Evolutionary conservation across 2,329 filamentous ascomycete genomes (phyloP).

Genomic region (Didymella keratinophila): DNA sequence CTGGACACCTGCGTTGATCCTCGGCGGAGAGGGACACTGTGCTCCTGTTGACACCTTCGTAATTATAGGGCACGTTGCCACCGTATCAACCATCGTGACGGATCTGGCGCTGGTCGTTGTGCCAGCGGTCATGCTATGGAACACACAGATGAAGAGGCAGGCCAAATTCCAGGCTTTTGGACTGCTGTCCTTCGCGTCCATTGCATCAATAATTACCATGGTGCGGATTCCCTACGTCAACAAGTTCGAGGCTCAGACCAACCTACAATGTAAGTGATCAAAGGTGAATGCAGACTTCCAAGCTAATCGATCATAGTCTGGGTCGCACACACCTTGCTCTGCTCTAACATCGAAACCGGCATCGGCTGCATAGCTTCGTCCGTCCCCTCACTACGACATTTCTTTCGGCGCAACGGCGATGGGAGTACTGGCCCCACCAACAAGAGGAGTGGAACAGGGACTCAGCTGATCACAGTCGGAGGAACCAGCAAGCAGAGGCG

Average conservation of each 20-base stretch:
- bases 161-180: slow-evolving; percentile 33
- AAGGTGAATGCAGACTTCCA: background rate
- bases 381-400: slow-evolving; percentile 29
- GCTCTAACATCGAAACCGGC: slow-evolving; percentile 36
- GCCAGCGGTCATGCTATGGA: slow-evolving; percentile 34
- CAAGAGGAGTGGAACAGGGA: slow-evolving; percentile 17
- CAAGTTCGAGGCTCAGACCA: slow-evolving; percentile 25
- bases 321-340: slow-evolving; percentile 35
- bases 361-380: slow-evolving; percentile 34
- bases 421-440: slow-evolving; percentile 25
- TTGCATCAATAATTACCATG: slow-evolving; percentile 24
- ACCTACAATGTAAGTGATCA: slow-evolving; percentile 29
- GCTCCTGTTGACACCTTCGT: slow-evolving; percentile 30
- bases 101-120: slow-evolving; percentile 32
- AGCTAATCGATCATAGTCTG: slow-evolving; percentile 23
- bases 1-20: slow-evolving; percentile 24
- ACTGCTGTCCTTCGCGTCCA: slow-evolving; percentile 31
- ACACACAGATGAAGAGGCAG: slow-evolving; percentile 35
- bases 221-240: slow-evolving; percentile 34
- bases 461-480: slow-evolving; percentile 18
- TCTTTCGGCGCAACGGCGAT: slow-evolving; percentile 21
- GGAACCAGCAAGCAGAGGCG: slow-evolving; percentile 13
- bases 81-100: slow-evolving; percentile 32
- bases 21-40: slow-evolving; percentile 26
- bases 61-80: slow-evolving; percentile 33